Evolutionary conservation across 495 filamentous ascomycete species (phyloP), one percentile per base, ranked within the genome.

Genomic region (Hypoxylon intermedium): DNA sequence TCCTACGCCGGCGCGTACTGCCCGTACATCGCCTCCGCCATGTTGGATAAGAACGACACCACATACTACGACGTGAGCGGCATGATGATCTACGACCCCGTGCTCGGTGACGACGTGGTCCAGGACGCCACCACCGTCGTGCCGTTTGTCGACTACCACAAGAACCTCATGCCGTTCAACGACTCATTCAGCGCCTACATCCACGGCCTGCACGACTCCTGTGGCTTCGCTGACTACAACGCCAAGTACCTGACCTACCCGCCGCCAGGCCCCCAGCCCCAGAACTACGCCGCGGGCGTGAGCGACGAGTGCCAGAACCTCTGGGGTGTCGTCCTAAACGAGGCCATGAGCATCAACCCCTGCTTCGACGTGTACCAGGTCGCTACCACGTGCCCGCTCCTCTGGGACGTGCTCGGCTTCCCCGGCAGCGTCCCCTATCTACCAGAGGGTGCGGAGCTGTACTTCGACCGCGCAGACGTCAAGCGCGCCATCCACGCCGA

Each of bases 291-390:
- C 21, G 42, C 45, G n/a, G 62, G 73, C 68, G 41, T 66, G 62
- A 72, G 56, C 37, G 59, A 65, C 5, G 80, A 76, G 24, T 92
- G 88, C 70, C 26, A 5, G 2, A 26, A 12, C 19, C 68, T 71
- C 1, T 71, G 68, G 77, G 76, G 79, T 56, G 75, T 79, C 16
- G 62, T 89, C 11, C 87, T 81, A 69, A 74, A 82, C 64, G 76
- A 84, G 46, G 82, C 78, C 0, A 68, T 78, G 4, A 71, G 78
- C 44, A 72, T 89, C 33, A 95, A 95, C 77, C 90, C 91, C 0
- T 94, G 91, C 75, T 93, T 90, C 78, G 85, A 90, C 76, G 78
- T 89, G 18, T 93, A 92, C 72, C 85, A 91, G 55, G 81, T 95
- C 20, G 84, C 85, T 11, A 86, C 84, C 28, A 89, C 84, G 13